A percentile compares a stretch with the other conserved stretches of the same genome.
Evolutionary conservation across 1,284 basidiomycete genomes (phyloP).

Genomic region (Fomitopsis palustris): DNA sequence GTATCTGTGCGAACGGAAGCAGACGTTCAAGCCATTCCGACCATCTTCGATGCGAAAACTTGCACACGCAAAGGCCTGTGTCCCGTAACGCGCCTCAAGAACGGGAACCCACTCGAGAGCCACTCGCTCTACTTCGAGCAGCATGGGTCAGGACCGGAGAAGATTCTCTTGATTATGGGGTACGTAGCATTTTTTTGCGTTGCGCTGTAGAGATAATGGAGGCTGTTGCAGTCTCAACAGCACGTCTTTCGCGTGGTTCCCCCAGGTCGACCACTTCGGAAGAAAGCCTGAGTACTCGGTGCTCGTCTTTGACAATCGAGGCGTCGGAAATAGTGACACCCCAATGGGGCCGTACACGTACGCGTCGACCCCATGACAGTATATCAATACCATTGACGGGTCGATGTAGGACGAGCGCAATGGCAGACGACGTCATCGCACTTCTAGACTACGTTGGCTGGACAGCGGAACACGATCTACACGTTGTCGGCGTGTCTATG

Average conservation of each 20-base stretch:
- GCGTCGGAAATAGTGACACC: slow-evolving; percentile 74
- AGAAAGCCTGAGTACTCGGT: slow-evolving; percentile 49
- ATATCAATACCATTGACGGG: too few relatives aligned
- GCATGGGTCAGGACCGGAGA: slow-evolving; percentile 63
- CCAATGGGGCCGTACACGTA: slow-evolving; percentile 69
- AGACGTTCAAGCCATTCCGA: slow-evolving; percentile 16
- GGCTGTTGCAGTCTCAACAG: slow-evolving; percentile 45
- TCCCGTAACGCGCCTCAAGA: slow-evolving; percentile 56
- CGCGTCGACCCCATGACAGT: slow-evolving; percentile 7
- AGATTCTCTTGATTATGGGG: slow-evolving; percentile 74
- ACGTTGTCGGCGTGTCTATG: slow-evolving; percentile 78
- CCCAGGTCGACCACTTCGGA: slow-evolving; percentile 59
- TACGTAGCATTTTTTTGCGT: slow-evolving; percentile 15
- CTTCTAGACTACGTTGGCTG: slow-evolving; percentile 75
- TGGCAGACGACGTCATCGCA: slow-evolving; percentile 75
- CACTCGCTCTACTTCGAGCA: slow-evolving; percentile 77
- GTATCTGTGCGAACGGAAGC: not conserved
- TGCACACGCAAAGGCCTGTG: slow-evolving; percentile 68
- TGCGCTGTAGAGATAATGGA: not conserved
- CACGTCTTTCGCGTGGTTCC: slow-evolving; percentile 59
- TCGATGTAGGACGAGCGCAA: slow-evolving; percentile 56
- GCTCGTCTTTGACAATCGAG: slow-evolving; percentile 86
- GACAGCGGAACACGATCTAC: slow-evolving; percentile 57
- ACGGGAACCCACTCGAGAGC: slow-evolving; percentile 51
- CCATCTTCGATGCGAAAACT: slow-evolving; percentile 55